Evolutionary conservation across 2,329 filamentous ascomycete species (phyloP).

Genomic region (Keithomyces neogunnii): DNA sequence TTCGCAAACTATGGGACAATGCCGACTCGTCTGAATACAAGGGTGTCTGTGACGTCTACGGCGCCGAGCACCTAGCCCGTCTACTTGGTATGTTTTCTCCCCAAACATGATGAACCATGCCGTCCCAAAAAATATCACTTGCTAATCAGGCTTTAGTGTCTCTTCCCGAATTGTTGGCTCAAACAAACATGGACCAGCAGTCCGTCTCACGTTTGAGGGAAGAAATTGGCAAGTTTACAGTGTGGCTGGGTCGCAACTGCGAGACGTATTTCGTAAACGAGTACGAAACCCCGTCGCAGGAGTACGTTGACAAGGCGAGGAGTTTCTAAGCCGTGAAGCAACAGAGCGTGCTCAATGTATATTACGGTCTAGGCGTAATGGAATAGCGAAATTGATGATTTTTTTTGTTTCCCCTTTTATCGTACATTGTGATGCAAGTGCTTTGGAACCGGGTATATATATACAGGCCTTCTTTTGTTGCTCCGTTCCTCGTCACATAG

Average conservation of each 20-base stretch:
- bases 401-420: background rate
- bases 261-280: conserved; percentile 68
- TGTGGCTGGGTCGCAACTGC: conserved; percentile 74
- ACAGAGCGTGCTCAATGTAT: background rate
- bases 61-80: conserved; percentile 82
- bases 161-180: conserved; percentile 86
- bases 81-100: conserved; percentile 62
- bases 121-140: background rate
- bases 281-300: conserved; percentile 64
- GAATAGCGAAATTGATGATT: background rate
- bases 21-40: conserved; percentile 59
- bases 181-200: conserved; percentile 96
- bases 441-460: no score
- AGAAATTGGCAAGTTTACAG: conserved; percentile 77
- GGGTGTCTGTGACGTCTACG: conserved; percentile 73
- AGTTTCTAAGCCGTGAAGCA: conserved; percentile 24
- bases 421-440: background rate
- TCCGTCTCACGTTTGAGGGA: conserved; percentile 82
- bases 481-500: background rate
- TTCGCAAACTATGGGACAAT: conserved; percentile 61
- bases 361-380: background rate
- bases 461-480: no score
- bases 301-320: conserved; percentile 62
- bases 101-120: background rate
- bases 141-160: conserved; percentile 48